A percentile compares a stretch with the other conserved stretches of the same genome.
These are phyloP conservation scores for Monosporascus sp. DNA, from an alignment of 2,329 filamentous ascomycete genomes.

Conservation along the genomic window DNA sequence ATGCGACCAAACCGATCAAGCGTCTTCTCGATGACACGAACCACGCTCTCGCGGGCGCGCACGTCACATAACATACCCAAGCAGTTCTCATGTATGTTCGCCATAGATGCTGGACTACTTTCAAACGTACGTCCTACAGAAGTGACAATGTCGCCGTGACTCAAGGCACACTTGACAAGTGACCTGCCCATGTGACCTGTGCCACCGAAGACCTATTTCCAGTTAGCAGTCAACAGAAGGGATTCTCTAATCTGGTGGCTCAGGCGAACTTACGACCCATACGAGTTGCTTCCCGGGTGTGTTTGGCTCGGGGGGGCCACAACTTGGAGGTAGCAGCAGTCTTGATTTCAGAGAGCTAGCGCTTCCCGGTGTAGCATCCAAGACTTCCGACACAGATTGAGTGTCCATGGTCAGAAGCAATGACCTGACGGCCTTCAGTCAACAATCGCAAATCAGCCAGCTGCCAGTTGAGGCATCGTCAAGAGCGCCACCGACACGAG, in stretches of 20 bases:
- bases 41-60: conserved; percentile 72
- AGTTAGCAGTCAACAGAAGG: conserved; percentile 2
- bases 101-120: conserved; percentile 68
- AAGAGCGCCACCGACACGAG: neutral
- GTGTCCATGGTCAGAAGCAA: conserved; percentile 19
- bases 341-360: conserved; percentile 29
- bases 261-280: conserved; percentile 68
- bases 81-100: conserved; percentile 66
- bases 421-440: neutral
- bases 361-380: conserved; percentile 22
- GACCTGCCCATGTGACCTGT: conserved; percentile 97
- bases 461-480: neutral
- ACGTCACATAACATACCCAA: conserved; percentile 87
- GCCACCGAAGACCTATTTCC: conserved; percentile 74
- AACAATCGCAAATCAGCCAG: neutral
- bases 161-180: conserved; percentile 75
- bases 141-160: conserved; percentile 76
- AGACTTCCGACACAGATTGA: conserved; percentile 20
- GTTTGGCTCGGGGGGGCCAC: conserved; percentile 72
- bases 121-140: conserved; percentile 82
- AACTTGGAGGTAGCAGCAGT: conserved; percentile 71
- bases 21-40: conserved; percentile 63
- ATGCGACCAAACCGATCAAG: conserved; percentile 73
- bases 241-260: neutral
- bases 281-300: conserved; percentile 70